phyloP scores from a whole-genome alignment of 306 rosid species.

The Citrullus mucosospermus region DNA sequence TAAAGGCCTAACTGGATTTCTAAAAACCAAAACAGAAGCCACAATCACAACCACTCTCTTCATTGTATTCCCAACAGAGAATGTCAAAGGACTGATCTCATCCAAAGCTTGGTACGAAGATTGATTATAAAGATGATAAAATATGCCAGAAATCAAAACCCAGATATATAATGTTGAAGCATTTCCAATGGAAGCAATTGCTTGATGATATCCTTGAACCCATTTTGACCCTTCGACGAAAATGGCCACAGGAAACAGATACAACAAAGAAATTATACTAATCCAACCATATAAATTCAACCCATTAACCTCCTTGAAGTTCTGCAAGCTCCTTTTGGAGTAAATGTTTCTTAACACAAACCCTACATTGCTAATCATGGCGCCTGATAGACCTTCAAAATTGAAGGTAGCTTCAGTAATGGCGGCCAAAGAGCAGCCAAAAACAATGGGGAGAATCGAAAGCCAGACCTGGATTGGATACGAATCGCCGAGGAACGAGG shows the following conservation, averaged over 20 bases:
- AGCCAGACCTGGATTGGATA: slow-evolving; percentile 88
- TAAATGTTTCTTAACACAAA: slow-evolving; percentile 80
- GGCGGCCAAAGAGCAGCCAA: slow-evolving; percentile 85
- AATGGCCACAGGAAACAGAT: slow-evolving; percentile 75
- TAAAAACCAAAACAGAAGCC: slow-evolving; percentile 67
- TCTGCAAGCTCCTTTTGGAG: slow-evolving; percentile 64
- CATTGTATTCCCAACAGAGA: slow-evolving; percentile 95
- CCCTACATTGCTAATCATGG: slow-evolving; percentile 84
- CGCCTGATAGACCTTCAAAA: slow-evolving; percentile 70
- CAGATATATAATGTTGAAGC: slow-evolving; percentile 65
- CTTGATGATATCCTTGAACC: slow-evolving; percentile 72
- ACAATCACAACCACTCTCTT: slow-evolving; percentile 91
- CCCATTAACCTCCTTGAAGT: slow-evolving; percentile 80
- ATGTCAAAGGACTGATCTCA: slow-evolving; percentile 78
- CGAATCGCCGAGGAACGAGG: slow-evolving; percentile 58
- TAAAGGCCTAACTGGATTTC: slow-evolving; percentile 79
- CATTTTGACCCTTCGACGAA: slow-evolving; percentile 87
- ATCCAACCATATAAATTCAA: slow-evolving; percentile 80
- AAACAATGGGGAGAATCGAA: slow-evolving; percentile 74
- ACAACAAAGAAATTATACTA: slow-evolving; percentile 51
- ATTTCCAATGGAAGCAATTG: slow-evolving; percentile 53
- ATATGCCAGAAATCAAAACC: slow-evolving; percentile 79
- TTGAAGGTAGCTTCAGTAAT: slow-evolving; percentile 84
- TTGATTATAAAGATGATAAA: slow-evolving; percentile 92
- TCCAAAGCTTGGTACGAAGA: slow-evolving; percentile 92